Percentiles rank a stretch among this genome's conserved stretches.
phyloP scores from a whole-genome alignment of 2,329 filamentous ascomycete genomes.

The Leptographium procerum region DNA sequence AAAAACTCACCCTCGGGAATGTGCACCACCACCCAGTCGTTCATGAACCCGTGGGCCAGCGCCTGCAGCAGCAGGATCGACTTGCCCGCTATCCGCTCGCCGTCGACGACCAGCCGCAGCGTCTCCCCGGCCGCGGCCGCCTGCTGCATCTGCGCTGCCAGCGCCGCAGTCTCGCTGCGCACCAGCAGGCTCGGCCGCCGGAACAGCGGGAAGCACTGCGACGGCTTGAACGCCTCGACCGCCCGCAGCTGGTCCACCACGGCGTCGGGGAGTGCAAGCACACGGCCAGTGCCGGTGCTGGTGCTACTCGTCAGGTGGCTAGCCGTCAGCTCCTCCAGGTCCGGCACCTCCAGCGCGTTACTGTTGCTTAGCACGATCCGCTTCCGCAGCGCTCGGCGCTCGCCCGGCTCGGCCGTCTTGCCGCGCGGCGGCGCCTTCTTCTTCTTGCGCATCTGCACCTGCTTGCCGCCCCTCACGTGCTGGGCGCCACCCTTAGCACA shows the following conservation, averaged over 20 bases:
- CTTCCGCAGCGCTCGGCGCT: slow-evolving; percentile 79
- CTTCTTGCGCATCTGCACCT: slow-evolving; percentile 23
- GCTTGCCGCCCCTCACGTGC: slow-evolving; percentile 26
- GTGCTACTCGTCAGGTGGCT: slow-evolving; percentile 23
- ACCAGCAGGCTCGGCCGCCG: slow-evolving; percentile 68
- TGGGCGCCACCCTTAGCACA: neutral
- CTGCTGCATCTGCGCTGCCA: slow-evolving; percentile 52
- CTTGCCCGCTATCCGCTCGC: slow-evolving; percentile 70
- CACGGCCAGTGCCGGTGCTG: slow-evolving; percentile 23
- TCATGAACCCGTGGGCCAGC: slow-evolving; percentile 67
- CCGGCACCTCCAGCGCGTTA: slow-evolving; percentile 71
- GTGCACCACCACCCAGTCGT: slow-evolving; percentile 80
- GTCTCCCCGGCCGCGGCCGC: slow-evolving; percentile 43
- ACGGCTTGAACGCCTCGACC: slow-evolving; percentile 83
- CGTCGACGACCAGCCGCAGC: slow-evolving; percentile 57
- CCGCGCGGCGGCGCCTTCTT: slow-evolving; percentile 42
- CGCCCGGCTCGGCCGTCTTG: slow-evolving; percentile 57
- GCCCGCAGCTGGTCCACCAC: slow-evolving; percentile 71
- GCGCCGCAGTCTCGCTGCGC: slow-evolving; percentile 62
- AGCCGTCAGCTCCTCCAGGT: slow-evolving; percentile 48
- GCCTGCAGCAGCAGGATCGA: slow-evolving; percentile 77
- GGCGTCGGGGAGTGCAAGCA: slow-evolving; percentile 56
- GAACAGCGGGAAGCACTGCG: slow-evolving; percentile 82
- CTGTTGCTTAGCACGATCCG: slow-evolving; percentile 87
- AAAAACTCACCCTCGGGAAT: slow-evolving; percentile 67